Evolutionary conservation across 2,329 filamentous ascomycete species (phyloP), one percentile per base, ranked within the genome.

Genomic region (Nothopassalora personata): DNA sequence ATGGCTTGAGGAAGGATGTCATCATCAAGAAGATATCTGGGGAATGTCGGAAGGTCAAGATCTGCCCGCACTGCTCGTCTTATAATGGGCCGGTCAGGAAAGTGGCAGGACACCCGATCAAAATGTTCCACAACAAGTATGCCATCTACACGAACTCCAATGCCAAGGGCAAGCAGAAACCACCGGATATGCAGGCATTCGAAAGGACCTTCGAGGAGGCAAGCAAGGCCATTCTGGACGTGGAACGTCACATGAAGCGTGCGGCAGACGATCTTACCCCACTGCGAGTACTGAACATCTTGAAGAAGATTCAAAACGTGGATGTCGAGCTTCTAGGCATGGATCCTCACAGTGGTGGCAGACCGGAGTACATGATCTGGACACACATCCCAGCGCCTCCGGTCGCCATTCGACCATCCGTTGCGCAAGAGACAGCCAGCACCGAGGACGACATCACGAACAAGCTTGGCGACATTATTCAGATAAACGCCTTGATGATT

Each of bases 351-450:
- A 81, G 84, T 13, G 91, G 96, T 67, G 91, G 91, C 10, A 84
- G 92, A 18, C 94, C 94, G 0, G 94, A 99, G 72, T 96, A 96
- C 86, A 95, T 97, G 73, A 85, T 99, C 48, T 99, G 94, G 94
- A 92, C 96, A 71, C 96, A 91, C 70, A 82, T 99, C 36, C 94
- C 94, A 0, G 93, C 93, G 0, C 93, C 94, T 1, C 94, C 94
- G 0, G 90, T 97, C 5, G 95, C 91, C 66, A 96, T 99, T 68
- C 84, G 94, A 60, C 94, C 94, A 0, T 97, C 92, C 0, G 94
- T 99, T 18, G 88, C 88, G 31, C 94, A 97, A 73, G 94, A 97
- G 64, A 90, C 86, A 60, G 89, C 92, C 3, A 97, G 90, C 65
- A 99, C 90, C 19, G 94, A 99, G 74, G 94, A 99, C 71, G 94